These are phyloP conservation scores for Speleostelium caveatum DNA, from an alignment of 78 protist species.

Conservation along the genomic window DNA sequence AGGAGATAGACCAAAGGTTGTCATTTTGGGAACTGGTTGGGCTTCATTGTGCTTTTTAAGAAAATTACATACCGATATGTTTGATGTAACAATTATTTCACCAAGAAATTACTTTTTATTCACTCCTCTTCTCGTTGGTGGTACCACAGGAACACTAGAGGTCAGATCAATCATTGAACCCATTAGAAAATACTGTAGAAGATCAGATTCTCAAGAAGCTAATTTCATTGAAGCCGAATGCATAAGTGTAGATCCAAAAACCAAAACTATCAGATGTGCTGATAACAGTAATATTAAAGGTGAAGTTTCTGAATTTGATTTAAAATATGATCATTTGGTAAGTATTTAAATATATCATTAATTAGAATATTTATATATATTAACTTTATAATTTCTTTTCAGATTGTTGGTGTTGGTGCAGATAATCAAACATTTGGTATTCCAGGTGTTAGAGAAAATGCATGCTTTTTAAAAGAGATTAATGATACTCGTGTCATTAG, in stretches of 20 bases:
- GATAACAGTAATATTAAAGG: conserved; percentile 72
- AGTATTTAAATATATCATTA: too few relatives aligned
- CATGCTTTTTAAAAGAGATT: conserved; percentile 80
- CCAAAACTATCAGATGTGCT: conserved; percentile 37
- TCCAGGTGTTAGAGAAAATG: conserved; percentile 87
- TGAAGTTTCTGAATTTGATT: conserved; percentile 50
- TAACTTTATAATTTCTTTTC: too few relatives aligned
- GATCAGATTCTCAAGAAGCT: conserved; percentile 52
- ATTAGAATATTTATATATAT: too few relatives aligned
- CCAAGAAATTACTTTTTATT: conserved; percentile 74
- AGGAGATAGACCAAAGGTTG: conserved; percentile 45
- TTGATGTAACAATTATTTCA: conserved; percentile 44
- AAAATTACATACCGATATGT: conserved; percentile 44
- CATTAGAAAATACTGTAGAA: conserved; percentile 66
- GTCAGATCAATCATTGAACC: conserved; percentile 78
- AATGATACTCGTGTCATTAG: conserved; percentile 82
- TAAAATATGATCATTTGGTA: conserved; percentile 87
- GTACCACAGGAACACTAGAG: conserved; percentile 74
- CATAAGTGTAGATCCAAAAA: conserved; percentile 58
- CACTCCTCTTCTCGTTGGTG: conserved; percentile 75
- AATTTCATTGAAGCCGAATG: conserved; percentile 74
- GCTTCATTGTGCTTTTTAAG: conserved; percentile 59
- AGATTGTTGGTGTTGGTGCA: conserved; percentile 91
- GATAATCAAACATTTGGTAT: conserved; percentile 83
- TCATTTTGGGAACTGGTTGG: conserved; percentile 79